Base-by-base conservation (phyloP, 176 grass and related monocot genomes). In the Zea luxurians region DNA sequence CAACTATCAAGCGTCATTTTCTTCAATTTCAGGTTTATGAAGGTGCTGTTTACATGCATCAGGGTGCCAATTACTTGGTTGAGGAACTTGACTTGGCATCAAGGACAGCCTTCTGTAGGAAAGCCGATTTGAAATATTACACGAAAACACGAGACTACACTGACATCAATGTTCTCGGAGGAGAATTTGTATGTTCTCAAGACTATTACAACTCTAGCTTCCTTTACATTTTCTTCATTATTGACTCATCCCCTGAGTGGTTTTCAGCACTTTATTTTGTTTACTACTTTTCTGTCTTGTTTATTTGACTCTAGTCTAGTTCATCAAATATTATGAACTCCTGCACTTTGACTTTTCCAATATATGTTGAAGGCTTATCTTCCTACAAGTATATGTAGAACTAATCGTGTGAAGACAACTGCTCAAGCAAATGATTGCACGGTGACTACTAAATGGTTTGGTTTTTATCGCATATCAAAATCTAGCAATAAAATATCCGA, bases 61-160 rank as follows among this genome's bases (percentile, higher is more conserved):
- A 98, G 85, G 95, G 95, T 65, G 38, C 76, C 47, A 94, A 86
- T 72, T 94, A 94, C 80, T 85, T 98, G 58, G 91, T 98, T 72
- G 87, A 98, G 58, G 74, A 89, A 73, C 76, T 94, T 77, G 80
- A 92, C 80, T 68, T 92, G 70, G 64, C 87, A 84, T 76, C 80
- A 58, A 97, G 68, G 72, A 91, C 81, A 80, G 95, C 87, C 63
- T 90, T 94, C 70, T 98, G 95, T 78, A 84, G 83, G 78, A 92
- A 87, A 90, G 91, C 85, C 84, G 95, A 94, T 90, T 86, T 98
- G 74, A 98, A 94, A 63, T 98, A 98, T 70, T 98, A 94, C 81
- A 98, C 95, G 48, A 94, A 94, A 83, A 92, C 80, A 49, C 77
- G 95, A 60, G 95, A 98, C 76, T 98, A 92, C 87, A 98, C 95